phyloP scores from a whole-genome alignment of 2,329 filamentous ascomycete species.

The Beauveria rudraprayagi region DNA sequence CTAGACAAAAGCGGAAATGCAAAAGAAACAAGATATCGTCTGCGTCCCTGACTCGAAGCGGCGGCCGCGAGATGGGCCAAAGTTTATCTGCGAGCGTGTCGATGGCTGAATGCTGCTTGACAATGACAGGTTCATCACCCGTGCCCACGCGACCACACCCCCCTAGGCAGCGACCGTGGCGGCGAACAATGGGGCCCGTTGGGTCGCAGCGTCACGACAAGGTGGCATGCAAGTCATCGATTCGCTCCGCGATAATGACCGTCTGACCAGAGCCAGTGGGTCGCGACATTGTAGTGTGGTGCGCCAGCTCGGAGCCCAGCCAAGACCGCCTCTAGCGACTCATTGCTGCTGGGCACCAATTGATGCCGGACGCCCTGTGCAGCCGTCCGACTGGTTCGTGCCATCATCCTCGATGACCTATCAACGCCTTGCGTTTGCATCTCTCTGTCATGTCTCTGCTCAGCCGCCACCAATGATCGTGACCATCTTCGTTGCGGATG shows the following conservation, averaged over 20 bases:
- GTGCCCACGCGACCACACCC: conserved; percentile 9
- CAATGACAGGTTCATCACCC: background rate
- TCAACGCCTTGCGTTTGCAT: background rate
- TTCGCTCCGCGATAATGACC: conserved; percentile 10
- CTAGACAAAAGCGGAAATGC: conserved; percentile 3
- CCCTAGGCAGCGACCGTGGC: background rate
- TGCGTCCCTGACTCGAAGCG: conserved; percentile 7
- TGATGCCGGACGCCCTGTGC: background rate
- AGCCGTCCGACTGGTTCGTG: conserved; percentile 9
- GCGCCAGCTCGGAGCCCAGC: conserved; percentile 5
- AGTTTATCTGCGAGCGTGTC: background rate
- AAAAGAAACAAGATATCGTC: background rate
- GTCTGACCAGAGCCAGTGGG: conserved; percentile 10
- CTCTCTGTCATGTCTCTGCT: conserved; percentile 6
- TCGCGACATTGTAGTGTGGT: conserved; percentile 5
- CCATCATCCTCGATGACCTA: conserved; percentile 2
- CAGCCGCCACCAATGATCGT: conserved; percentile 11
- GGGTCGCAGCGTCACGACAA: conserved; percentile 5
- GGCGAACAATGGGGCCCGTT: conserved; percentile 4
- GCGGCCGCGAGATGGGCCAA: background rate
- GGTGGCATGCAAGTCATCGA: conserved; percentile 11
- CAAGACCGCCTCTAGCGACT: background rate
- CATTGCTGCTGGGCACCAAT: conserved; percentile 1
- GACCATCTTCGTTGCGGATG: background rate
- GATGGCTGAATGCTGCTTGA: background rate